A percentile compares a stretch with the other conserved stretches of the same genome.
Conservation (phyloP, 441 rosid genomes). For the Gossypium davidsonii region DNA sequence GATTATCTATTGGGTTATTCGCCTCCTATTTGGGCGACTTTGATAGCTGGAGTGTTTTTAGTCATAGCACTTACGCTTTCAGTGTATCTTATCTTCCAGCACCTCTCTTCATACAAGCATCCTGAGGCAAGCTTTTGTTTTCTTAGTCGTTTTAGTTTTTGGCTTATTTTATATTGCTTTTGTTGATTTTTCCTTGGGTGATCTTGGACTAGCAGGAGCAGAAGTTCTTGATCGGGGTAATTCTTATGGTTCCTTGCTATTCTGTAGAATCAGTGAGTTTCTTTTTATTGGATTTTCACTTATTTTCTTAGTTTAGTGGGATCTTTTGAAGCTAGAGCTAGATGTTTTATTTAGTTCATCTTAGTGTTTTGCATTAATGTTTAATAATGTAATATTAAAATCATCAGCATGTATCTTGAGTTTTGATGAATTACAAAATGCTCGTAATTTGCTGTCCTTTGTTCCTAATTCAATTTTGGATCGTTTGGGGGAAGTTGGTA, state of each 20-base stretch:
- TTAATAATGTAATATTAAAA: neutral
- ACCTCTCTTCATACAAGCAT: conserved; percentile 90
- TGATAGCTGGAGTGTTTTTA: too few species aligned
- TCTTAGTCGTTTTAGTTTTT: neutral
- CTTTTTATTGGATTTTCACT: neutral
- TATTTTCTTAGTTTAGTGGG: neutral
- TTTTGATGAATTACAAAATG: neutral
- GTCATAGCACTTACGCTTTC: conserved; percentile 51
- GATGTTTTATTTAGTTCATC: neutral
- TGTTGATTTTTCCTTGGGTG: neutral
- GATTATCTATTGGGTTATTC: too few species aligned
- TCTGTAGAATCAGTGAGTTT: conserved; percentile 80
- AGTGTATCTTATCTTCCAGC: conserved; percentile 79
- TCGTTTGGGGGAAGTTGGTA: neutral
- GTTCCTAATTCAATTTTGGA: neutral
- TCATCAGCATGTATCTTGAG: neutral
- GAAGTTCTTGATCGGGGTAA: conserved; percentile 90
- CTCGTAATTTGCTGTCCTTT: neutral
- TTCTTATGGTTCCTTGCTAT: conserved; percentile 97
- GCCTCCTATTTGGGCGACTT: too few species aligned
- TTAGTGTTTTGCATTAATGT: neutral
- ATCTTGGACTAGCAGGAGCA: conserved; percentile 62
- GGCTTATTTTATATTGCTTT: neutral
- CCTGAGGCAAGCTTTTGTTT: conserved; percentile 60
- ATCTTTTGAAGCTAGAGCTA: neutral